Conservation (phyloP, 208 protist genomes). For the Balamuthia mandrillaris region DNA sequence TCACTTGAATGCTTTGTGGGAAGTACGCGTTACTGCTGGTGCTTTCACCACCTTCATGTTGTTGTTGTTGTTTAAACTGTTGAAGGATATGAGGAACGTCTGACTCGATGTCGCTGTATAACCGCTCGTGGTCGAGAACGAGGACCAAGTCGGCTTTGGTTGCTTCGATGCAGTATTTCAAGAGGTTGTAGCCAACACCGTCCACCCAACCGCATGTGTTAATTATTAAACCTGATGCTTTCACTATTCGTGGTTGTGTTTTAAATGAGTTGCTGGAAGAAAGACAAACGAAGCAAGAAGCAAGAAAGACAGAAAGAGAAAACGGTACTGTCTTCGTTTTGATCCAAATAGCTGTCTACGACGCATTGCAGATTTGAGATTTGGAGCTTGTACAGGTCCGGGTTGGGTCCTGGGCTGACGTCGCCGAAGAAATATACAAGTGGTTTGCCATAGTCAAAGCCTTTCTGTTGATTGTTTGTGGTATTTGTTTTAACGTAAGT, state of each 20-base stretch:
- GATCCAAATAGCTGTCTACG: conserved; percentile 33
- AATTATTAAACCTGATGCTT: conserved; percentile 35
- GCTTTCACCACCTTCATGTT: no score
- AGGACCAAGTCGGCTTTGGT: neutral
- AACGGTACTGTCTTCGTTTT: neutral
- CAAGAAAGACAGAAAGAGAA: neutral
- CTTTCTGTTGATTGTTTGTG: neutral
- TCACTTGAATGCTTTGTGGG: no score
- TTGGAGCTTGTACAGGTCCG: conserved; percentile 46
- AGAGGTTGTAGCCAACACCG: conserved; percentile 53
- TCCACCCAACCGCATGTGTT: conserved; percentile 67
- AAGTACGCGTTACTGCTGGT: no score
- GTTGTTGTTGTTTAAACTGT: no score
- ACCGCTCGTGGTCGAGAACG: conserved; percentile 50
- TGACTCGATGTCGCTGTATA: conserved; percentile 46
- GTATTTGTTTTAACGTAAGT: neutral
- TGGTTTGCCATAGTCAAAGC: neutral
- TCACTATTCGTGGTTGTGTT: neutral
- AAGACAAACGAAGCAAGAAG: neutral
- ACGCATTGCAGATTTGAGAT: conserved; percentile 18
- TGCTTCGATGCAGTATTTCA: conserved; percentile 27
- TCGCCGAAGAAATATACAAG: conserved; percentile 56
- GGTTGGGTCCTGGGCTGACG: conserved; percentile 32
- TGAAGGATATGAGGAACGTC: neutral
- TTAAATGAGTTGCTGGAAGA: neutral